phyloP scores from a whole-genome alignment of 495 filamentous ascomycete species.

The Xylaria grammica region DNA sequence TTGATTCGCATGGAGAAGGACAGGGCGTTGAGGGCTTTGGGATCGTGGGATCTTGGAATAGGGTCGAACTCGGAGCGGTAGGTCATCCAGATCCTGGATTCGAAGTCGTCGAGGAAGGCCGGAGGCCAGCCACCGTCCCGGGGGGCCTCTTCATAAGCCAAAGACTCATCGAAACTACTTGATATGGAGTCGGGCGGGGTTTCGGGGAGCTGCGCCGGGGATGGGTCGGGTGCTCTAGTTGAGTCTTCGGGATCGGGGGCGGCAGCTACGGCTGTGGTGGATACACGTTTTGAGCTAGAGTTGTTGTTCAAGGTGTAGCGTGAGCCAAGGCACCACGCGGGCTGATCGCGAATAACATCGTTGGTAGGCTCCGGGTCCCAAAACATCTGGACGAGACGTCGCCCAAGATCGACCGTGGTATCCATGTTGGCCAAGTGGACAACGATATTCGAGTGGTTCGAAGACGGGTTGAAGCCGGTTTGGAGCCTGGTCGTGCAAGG shows the following conservation, averaged over 20 bases:
- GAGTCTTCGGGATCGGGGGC: not conserved
- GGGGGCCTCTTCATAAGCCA: conserved; percentile 53
- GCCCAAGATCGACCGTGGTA: conserved; percentile 53
- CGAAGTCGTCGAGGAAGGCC: conserved; percentile 88
- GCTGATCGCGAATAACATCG: conserved; percentile 66
- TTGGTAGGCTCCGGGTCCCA: conserved; percentile 95
- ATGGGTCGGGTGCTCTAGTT: conserved; percentile 21
- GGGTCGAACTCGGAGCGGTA: conserved; percentile 87
- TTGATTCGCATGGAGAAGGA: conserved; percentile 85
- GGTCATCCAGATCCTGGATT: conserved; percentile 94
- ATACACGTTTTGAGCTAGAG: conserved; percentile 32
- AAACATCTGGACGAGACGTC: conserved; percentile 87
- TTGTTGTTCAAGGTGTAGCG: conserved; percentile 63
- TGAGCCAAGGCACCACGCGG: conserved; percentile 89
- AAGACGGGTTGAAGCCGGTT: not conserved
- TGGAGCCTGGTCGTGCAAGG: not conserved
- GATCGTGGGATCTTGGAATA: conserved; percentile 80
- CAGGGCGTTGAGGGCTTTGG: conserved; percentile 70
- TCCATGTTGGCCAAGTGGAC: conserved; percentile 38
- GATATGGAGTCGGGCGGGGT: conserved; percentile 54
- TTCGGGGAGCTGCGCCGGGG: conserved; percentile 35
- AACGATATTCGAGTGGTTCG: not conserved
- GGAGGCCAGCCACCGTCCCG: conserved; percentile 78
- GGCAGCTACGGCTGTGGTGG: conserved; percentile 28
- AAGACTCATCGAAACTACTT: conserved; percentile 55